These are phyloP conservation scores for Ophiostoma triangulosporum DNA, from an alignment of 2,329 filamentous ascomycete genomes.

Conservation along the genomic window DNA sequence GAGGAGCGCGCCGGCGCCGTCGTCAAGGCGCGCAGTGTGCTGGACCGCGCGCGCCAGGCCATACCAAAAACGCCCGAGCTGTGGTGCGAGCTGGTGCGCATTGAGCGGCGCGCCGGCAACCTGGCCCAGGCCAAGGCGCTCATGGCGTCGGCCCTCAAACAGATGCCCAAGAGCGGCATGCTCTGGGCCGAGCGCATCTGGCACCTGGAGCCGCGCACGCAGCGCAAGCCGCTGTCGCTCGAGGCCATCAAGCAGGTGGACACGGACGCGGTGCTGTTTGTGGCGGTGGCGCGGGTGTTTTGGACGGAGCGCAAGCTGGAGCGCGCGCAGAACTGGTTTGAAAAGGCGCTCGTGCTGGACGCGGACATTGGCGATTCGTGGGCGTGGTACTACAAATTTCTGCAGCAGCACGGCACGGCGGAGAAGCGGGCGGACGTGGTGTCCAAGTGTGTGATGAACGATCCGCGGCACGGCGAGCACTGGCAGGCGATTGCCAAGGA, in stretches of 20 bases:
- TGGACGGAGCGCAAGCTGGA: slow-evolving; percentile 88
- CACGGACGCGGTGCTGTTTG: slow-evolving; percentile 77
- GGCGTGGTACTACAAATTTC: slow-evolving; percentile 97
- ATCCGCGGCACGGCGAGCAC: slow-evolving; percentile 82
- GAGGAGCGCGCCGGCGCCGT: slow-evolving; percentile 74
- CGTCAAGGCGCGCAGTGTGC: slow-evolving; percentile 85
- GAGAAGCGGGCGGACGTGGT: slow-evolving; percentile 84
- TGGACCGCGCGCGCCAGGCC: slow-evolving; percentile 79
- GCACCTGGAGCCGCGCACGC: slow-evolving; percentile 80
- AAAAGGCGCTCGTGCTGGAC: slow-evolving; percentile 83
- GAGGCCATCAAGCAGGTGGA: slow-evolving; percentile 97
- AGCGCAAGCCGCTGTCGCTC: slow-evolving; percentile 78
- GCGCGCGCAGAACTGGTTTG: slow-evolving; percentile 93
- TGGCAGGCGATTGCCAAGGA: slow-evolving; percentile 84
- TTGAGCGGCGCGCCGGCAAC: slow-evolving; percentile 82
- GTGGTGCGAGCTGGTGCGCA: slow-evolving; percentile 86
- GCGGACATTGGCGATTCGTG: slow-evolving; percentile 82
- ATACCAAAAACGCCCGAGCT: slow-evolving; percentile 73
- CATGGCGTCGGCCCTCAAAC: slow-evolving; percentile 87
- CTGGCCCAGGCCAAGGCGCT: slow-evolving; percentile 71
- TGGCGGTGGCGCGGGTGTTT: slow-evolving; percentile 87
- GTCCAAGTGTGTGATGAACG: slow-evolving; percentile 64
- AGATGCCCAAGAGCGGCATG: slow-evolving; percentile 74
- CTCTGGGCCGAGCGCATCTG: slow-evolving; percentile 94
- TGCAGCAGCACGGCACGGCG: slow-evolving; percentile 81